Evolutionary conservation across 2,329 filamentous ascomycete genomes (phyloP), one percentile per base, ranked within the genome.

Genomic region (Pyrenophora teres): DNA sequence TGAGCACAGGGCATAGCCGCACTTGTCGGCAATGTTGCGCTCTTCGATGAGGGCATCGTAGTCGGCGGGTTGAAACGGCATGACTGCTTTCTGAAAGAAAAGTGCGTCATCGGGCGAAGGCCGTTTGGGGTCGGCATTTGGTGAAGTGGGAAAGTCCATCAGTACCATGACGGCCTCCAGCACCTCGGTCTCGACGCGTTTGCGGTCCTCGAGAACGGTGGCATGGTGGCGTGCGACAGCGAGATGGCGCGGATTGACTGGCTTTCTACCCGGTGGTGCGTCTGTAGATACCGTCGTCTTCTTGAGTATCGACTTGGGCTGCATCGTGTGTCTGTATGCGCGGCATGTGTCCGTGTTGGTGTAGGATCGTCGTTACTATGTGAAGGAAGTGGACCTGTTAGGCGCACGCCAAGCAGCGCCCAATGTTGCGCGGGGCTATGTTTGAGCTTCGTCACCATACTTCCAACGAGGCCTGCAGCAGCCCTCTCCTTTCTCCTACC

Each of bases 1-100:
- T 0, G 84, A 76, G 72, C 94, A 99, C 23, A 97, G 80, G 0
- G 83, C 80, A 71, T 97, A 97, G 1, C 92, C 94, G 75, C 94
- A 99, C 16, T 84, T 81, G 37, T 82, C 84, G 63, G 90, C 87
- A 60, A 90, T 88, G 71, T 96, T 95, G 65, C 94, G 89, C 78
- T 99, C 94, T 59, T 88, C 83, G 54, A 97, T 86, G 42, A 97
- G 79, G 59, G 90, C 88, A 68, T 96, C 91, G 77, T 95, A 96
- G 77, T 99, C 93, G 46, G 83, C 81, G 0, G 92, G 90, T 70
- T 93, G 90, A 75, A 97, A 97, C 37, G 85, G 80, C 8, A 81
- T 77, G 19, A 97, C 77, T 31, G 84, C 81, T 3, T 78, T 68
- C 63, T 87, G 86, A 75, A 97, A 92, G 46, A 77, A 76, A 33